phyloP scores from a whole-genome alignment of 148 eudicot species.

The Dysphania ambrosioides region DNA sequence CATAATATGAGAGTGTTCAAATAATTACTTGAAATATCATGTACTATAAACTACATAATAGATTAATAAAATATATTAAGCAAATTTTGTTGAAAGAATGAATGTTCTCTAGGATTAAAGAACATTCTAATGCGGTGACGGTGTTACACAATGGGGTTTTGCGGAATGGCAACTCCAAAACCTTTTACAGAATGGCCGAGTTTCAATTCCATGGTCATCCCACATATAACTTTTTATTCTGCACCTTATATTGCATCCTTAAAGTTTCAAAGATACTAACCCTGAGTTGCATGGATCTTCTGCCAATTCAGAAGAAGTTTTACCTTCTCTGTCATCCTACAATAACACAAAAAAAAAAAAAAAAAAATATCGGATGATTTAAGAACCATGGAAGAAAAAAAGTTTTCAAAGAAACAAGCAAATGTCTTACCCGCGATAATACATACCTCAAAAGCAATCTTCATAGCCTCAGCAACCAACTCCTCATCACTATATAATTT shows the following conservation, averaged over 20 bases:
- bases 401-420: neutral
- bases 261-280: slow-evolving; percentile 27
- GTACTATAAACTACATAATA: too few species aligned
- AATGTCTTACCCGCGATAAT: neutral
- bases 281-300: slow-evolving; percentile 29
- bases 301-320: slow-evolving; percentile 28
- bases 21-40: too few species aligned
- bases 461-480: slow-evolving; percentile 63
- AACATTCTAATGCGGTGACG: too few species aligned
- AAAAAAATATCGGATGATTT: neutral
- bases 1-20: too few species aligned
- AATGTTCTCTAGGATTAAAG: too few species aligned
- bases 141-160: too few species aligned
- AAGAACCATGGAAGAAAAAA: slow-evolving; percentile 3
- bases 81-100: too few species aligned
- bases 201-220: too few species aligned
- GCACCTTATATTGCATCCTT: neutral
- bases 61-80: too few species aligned
- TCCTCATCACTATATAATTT: slow-evolving; percentile 71
- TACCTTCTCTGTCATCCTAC: slow-evolving; percentile 37
- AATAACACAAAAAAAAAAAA: neutral
- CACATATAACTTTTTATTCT: neutral
- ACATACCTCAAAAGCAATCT: slow-evolving; percentile 67
- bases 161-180: too few species aligned
- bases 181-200: too few species aligned